phyloP scores from a whole-genome alignment of 306 rosid genomes.

The Sicyos baderoa region DNA sequence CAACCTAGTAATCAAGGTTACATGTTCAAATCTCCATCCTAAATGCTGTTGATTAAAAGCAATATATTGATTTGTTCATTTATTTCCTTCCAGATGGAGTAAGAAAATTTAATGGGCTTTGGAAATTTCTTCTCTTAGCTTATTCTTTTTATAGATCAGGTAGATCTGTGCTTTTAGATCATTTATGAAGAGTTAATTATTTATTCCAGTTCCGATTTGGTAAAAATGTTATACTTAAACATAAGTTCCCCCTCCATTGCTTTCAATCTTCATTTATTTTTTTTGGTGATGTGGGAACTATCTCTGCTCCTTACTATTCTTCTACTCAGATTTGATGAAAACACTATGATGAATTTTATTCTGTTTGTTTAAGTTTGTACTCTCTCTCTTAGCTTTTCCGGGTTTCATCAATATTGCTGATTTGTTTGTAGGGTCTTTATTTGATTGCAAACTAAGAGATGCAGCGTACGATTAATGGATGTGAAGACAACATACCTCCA shows the following conservation, averaged over 20 bases:
- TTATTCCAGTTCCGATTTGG: not conserved
- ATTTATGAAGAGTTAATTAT: not conserved
- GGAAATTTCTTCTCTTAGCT: conserved; percentile 3
- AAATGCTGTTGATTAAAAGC: too few species aligned
- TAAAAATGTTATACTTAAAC: not conserved
- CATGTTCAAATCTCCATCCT: too few species aligned
- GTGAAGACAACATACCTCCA: conserved; percentile 46
- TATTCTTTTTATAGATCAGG: conserved; percentile 29
- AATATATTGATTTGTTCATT: conserved; percentile 14
- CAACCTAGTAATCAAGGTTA: too few species aligned
- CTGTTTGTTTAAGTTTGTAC: conserved; percentile 7
- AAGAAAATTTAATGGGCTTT: conserved; percentile 24
- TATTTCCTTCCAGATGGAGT: conserved; percentile 24
- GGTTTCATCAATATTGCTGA: conserved; percentile 21
- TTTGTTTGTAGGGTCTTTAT: conserved; percentile 28
- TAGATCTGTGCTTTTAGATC: conserved; percentile 22
- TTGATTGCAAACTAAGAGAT: conserved; percentile 35
- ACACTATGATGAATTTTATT: not conserved
- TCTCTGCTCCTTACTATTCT: conserved; percentile 1
- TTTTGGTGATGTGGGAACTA: not conserved
- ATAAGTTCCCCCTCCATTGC: not conserved
- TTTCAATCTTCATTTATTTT: conserved; percentile 13
- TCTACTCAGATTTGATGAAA: not conserved
- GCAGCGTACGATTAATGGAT: conserved; percentile 41
- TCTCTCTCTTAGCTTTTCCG: conserved; percentile 19